phyloP scores from a whole-genome alignment of 2,329 filamentous ascomycete species.

The Arthrinium puccinioides region DNA sequence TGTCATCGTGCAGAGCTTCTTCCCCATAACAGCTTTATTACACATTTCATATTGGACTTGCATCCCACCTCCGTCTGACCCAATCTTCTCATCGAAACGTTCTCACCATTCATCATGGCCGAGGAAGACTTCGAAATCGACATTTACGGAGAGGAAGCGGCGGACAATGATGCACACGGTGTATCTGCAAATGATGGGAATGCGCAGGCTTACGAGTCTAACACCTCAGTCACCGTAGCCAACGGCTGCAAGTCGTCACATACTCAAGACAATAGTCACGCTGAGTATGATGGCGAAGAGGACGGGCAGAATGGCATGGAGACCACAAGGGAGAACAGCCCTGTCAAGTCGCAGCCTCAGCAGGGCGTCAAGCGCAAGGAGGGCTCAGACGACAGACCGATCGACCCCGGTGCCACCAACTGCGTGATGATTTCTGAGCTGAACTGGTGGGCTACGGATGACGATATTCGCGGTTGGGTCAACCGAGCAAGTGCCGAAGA shows the following conservation, averaged over 20 bases:
- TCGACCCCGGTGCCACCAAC: constrained; percentile 54
- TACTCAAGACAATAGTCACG: constrained; percentile 28
- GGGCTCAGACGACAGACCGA: constrained; percentile 48
- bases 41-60: too few relatives aligned
- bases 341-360: constrained; percentile 25
- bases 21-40: too few relatives aligned
- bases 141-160: constrained; percentile 56
- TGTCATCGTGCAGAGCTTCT: too few relatives aligned
- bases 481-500: constrained; percentile 73
- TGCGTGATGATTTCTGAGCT: constrained; percentile 84
- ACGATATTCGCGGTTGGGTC: constrained; percentile 85
- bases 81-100: too few relatives aligned
- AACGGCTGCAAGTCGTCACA: constrained; percentile 22
- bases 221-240: constrained; percentile 32
- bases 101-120: constrained; percentile 52
- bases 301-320: constrained; percentile 23
- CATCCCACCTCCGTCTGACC: too few relatives aligned
- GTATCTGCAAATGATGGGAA: constrained; percentile 24
- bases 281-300: constrained; percentile 30
- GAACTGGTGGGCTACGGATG: constrained; percentile 95
- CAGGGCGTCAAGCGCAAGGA: constrained; percentile 57
- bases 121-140: constrained; percentile 69
- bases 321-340: constrained; percentile 22
- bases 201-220: constrained; percentile 28
- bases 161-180: constrained; percentile 30